phyloP scores from a whole-genome alignment of 805 yeast species.

The Hanseniaspora clermontiae region DNA sequence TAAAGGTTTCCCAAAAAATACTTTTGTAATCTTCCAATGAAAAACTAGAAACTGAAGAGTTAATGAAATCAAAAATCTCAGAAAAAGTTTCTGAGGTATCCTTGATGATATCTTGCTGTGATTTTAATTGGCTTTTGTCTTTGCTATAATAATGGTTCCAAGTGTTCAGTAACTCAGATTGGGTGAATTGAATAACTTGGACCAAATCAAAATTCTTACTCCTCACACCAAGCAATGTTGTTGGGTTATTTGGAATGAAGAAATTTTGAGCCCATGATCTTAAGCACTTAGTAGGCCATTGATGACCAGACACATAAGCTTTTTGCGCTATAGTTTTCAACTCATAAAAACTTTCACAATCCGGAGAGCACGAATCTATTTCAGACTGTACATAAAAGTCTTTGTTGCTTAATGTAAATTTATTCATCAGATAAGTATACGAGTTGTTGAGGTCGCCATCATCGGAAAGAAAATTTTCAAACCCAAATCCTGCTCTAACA shows the following conservation, averaged over 20 bases:
- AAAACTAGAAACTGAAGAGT: background rate
- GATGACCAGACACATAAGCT: background rate
- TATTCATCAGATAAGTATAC: conserved; percentile 1
- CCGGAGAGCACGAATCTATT: background rate
- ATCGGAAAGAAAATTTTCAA: background rate
- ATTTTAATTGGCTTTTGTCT: background rate
- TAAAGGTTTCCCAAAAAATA: background rate
- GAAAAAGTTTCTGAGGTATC: background rate
- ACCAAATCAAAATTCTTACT: background rate
- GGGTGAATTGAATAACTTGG: background rate
- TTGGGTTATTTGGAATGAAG: background rate
- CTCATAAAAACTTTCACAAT: background rate
- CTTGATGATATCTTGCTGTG: background rate
- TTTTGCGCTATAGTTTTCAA: background rate
- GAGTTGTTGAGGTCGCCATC: background rate
- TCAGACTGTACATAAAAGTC: conserved; percentile 3
- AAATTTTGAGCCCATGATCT: conserved; percentile 11
- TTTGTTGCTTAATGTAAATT: background rate
- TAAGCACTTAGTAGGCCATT: background rate
- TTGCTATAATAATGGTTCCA: background rate
- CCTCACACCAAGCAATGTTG: conserved; percentile 3
- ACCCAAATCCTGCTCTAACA: conserved; percentile 1
- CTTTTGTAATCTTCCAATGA: background rate
- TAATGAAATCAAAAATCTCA: background rate
- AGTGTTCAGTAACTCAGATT: background rate